Conservation (phyloP, 257 asterid species). For the Euphrasia confusa region DNA sequence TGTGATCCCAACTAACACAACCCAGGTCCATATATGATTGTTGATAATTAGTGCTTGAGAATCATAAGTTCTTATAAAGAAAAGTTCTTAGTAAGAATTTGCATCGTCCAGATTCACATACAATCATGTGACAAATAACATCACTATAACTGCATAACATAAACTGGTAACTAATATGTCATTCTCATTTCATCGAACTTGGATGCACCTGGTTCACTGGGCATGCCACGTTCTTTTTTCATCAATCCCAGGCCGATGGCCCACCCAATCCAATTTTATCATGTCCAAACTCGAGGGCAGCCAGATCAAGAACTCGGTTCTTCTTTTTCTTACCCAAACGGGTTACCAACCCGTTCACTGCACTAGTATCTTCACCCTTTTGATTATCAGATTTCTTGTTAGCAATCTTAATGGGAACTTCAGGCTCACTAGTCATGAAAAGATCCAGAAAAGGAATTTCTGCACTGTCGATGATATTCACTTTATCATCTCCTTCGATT, state of each 20-base stretch:
- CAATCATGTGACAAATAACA: too few relatives aligned
- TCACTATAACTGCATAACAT: too few relatives aligned
- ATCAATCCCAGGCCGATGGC: constrained; percentile 67
- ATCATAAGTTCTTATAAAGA: too few relatives aligned
- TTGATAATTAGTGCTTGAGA: too few relatives aligned
- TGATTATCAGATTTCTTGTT: constrained; percentile 22
- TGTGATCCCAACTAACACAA: too few relatives aligned
- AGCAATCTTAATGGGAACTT: constrained; percentile 8
- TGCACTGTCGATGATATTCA: constrained; percentile 44
- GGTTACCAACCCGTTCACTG: constrained; percentile 34
- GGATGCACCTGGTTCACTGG: too few relatives aligned
- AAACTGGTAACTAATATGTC: too few relatives aligned
- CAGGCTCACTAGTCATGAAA: constrained; percentile 29
- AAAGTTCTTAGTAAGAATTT: too few relatives aligned
- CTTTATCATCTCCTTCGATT: constrained; percentile 30
- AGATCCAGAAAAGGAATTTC: constrained; percentile 60
- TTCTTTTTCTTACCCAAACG: constrained; percentile 37
- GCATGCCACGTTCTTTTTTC: not conserved
- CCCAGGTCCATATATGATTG: too few relatives aligned
- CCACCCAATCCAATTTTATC: constrained; percentile 79
- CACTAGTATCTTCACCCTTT: constrained; percentile 28
- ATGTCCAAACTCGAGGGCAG: constrained; percentile 35
- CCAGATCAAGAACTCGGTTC: constrained; percentile 27
- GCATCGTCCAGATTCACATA: too few relatives aligned
- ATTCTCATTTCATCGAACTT: too few relatives aligned